phyloP scores from a whole-genome alignment of 2,329 filamentous ascomycete genomes.

The Nigrograna mackinnonii region DNA sequence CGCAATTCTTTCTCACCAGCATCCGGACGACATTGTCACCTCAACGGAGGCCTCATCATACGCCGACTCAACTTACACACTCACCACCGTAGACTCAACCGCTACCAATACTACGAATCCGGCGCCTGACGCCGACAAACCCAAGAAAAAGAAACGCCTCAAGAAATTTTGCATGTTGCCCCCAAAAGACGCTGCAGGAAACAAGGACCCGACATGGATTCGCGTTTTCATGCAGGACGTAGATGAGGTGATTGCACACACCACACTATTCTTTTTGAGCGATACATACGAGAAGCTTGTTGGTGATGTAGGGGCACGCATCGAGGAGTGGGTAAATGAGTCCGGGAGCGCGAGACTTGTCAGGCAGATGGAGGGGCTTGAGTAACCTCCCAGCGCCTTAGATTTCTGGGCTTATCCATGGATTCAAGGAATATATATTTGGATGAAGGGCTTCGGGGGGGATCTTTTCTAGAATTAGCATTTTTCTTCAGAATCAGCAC shows the following conservation, averaged over 20 bases:
- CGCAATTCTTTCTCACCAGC: slow-evolving; percentile 27
- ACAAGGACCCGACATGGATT: slow-evolving; percentile 73
- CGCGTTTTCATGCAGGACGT: slow-evolving; percentile 79
- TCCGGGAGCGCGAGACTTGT: slow-evolving; percentile 47
- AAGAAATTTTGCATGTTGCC: slow-evolving; percentile 81
- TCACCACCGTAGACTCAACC: slow-evolving; percentile 23
- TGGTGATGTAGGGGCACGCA: slow-evolving; percentile 69
- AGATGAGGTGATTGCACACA: slow-evolving; percentile 85
- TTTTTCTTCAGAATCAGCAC: background rate
- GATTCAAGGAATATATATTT: no score
- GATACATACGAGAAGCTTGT: slow-evolving; percentile 76
- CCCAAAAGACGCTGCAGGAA: slow-evolving; percentile 58
- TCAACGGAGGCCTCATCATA: slow-evolving; percentile 8
- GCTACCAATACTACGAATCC: slow-evolving; percentile 9
- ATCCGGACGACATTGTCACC: slow-evolving; percentile 25
- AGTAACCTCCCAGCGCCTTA: no score
- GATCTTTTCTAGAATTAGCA: no score
- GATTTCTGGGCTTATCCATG: no score
- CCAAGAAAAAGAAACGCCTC: slow-evolving; percentile 54
- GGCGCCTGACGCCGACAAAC: slow-evolving; percentile 2
- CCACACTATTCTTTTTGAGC: slow-evolving; percentile 75
- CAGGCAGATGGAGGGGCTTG: slow-evolving; percentile 26
- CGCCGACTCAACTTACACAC: slow-evolving; percentile 22
- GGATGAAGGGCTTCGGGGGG: no score
- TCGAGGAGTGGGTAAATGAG: slow-evolving; percentile 72